phyloP scores from a whole-genome alignment of 2,329 filamentous ascomycete species.

The Ophiosphaerella herpotricha region DNA sequence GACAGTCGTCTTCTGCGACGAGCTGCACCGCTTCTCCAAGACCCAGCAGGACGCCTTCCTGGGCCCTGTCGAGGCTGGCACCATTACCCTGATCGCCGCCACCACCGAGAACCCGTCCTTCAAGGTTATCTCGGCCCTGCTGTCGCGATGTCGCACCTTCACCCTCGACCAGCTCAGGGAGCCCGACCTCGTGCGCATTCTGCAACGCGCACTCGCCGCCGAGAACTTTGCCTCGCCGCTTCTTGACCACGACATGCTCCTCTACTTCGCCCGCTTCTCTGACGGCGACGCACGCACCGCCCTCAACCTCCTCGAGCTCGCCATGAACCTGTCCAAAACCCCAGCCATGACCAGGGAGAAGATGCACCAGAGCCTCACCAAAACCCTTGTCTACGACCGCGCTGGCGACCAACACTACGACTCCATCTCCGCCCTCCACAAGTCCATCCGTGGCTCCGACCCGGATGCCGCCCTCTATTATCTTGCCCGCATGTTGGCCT shows the following conservation, averaged over 20 bases:
- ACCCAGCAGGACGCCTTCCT: conserved; percentile 94
- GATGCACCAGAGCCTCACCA: conserved; percentile 82
- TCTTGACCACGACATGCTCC: conserved; percentile 75
- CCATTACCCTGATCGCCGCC: conserved; percentile 88
- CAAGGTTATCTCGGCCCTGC: conserved; percentile 83
- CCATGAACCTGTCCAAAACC: conserved; percentile 73
- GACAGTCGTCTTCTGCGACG: conserved; percentile 97
- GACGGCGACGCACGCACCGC: conserved; percentile 94
- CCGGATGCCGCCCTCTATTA: conserved; percentile 92
- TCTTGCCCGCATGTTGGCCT: conserved; percentile 91
- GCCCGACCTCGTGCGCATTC: conserved; percentile 72
- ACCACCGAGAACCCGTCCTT: conserved; percentile 98
- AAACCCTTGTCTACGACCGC: conserved; percentile 92
- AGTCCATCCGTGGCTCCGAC: conserved; percentile 86
- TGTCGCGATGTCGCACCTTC: conserved; percentile 90
- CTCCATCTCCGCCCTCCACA: conserved; percentile 95
- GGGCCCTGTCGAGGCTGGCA: conserved; percentile 86
- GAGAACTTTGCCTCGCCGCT: conserved; percentile 63
- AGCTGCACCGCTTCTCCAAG: conserved; percentile 91
- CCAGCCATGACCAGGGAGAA: conserved; percentile 71
- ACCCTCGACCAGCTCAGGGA: conserved; percentile 76
- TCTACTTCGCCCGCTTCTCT: conserved; percentile 81
- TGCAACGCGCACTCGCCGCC: conserved; percentile 72
- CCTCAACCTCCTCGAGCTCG: conserved; percentile 88
- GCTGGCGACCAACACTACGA: conserved; percentile 97